Evolutionary conservation across 2,329 filamentous ascomycete species (phyloP).

Genomic region (Fusarium falciforme): DNA sequence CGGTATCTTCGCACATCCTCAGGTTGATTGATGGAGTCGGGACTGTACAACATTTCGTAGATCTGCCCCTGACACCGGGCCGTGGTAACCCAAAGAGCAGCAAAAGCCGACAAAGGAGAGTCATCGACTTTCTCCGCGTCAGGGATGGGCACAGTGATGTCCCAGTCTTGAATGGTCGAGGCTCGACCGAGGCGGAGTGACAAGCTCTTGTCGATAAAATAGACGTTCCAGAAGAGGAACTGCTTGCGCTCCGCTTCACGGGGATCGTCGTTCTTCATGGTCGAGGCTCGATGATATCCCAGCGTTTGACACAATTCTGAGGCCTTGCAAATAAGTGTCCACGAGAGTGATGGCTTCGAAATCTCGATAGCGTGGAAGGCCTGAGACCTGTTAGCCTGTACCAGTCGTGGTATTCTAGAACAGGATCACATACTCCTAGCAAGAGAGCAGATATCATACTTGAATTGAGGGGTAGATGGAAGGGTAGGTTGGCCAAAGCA

Average conservation of each 20-base stretch:
- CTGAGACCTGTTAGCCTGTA: slow-evolving; percentile 28
- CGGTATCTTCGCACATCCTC: slow-evolving; percentile 48
- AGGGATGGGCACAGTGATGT: slow-evolving; percentile 58
- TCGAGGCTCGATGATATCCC: slow-evolving; percentile 45
- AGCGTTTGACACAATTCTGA: slow-evolving; percentile 48
- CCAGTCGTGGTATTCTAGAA: fast-evolving
- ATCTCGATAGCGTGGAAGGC: slow-evolving; percentile 48
- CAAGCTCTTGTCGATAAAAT: slow-evolving; percentile 66
- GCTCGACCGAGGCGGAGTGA: slow-evolving; percentile 65
- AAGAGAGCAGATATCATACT: slow-evolving; percentile 43
- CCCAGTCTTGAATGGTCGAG: slow-evolving; percentile 67
- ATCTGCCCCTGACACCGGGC: slow-evolving; percentile 67
- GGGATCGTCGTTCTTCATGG: slow-evolving; percentile 38
- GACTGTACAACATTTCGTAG: slow-evolving; percentile 65
- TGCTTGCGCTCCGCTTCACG: slow-evolving; percentile 36
- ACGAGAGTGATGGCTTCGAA: slow-evolving; percentile 48
- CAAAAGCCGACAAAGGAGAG: slow-evolving; percentile 47
- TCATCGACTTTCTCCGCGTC: slow-evolving; percentile 47
- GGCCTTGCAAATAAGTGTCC: slow-evolving; percentile 47
- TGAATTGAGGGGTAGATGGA: slow-evolving; percentile 47
- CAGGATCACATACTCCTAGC: slow-evolving; percentile 30
- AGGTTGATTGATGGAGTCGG: slow-evolving; percentile 52
- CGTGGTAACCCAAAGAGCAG: slow-evolving; percentile 61
- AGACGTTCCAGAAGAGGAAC: slow-evolving; percentile 67
- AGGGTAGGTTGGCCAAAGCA: slow-evolving; percentile 45